Evolutionary conservation across 176 grass and related monocot genomes (phyloP), one percentile per base, ranked within the genome.

Genomic region (Musa itinerans): DNA sequence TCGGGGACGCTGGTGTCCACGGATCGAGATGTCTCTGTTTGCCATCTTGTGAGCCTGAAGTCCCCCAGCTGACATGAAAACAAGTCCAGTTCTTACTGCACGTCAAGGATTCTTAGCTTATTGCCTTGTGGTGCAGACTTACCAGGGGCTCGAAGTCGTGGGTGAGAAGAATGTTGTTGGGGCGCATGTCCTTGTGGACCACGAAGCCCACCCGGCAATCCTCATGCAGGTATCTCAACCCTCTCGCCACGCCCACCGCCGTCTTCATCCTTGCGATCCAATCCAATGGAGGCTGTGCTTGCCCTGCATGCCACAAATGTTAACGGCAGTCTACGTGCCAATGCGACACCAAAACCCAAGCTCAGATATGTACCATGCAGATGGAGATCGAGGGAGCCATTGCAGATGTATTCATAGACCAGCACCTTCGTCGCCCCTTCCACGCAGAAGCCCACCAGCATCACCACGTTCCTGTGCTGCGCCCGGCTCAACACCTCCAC

Each of bases 151-250:
- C 68, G 48, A 51, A 80, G 68, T 80, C 78, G 52, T 80, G 78
- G 43, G 78, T 80, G 68, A 80, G 67, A 50, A 80, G 78, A 51
- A 80, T 72, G 20, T 80, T 80, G 68, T 72, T 80, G n/a, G 78
- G 78, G 8, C 68, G 68, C 68, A 80, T 72, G 68, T 80, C 78
- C 62, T 80, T 80, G 34, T 80, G 78, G 20, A 80, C 78, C 19
- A 80, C 78, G 43, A 80, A 80, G 2, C 78, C 78, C 12, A 80
- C 78, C 53, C 78, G 56, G 68, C 78, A 72, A 24, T 80, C 78
- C 48, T 80, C 78, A 43, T 80, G 78, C 53, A 80, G 68, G 43
- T 80, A 80, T 13, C 78, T 54, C 55, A 80, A 62, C 7, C 78
- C 78, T 50, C 78, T 72, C 9, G 78, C 78, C 54, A 80, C 78